phyloP scores from a whole-genome alignment of 768 basidiomycete species.

The Boletus sensibilis region DNA sequence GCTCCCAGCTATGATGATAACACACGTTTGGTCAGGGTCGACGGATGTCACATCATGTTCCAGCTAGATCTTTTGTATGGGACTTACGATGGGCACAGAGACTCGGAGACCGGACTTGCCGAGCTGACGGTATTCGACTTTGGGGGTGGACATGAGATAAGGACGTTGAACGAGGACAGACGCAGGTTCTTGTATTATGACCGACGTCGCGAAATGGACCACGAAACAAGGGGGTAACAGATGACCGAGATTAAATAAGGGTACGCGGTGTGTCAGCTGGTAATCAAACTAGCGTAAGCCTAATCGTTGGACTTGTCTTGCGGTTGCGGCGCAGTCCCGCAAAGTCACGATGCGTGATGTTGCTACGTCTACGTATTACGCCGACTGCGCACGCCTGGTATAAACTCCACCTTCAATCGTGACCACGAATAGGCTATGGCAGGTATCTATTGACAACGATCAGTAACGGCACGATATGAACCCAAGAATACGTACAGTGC shows the following conservation, averaged over 20 bases:
- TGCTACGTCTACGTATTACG: background rate
- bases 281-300: background rate
- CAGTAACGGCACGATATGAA: background rate
- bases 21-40: background rate
- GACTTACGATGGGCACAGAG: slow-evolving; percentile 35
- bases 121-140: slow-evolving; percentile 32
- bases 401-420: background rate
- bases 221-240: too few species aligned
- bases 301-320: background rate
- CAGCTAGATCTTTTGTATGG: background rate
- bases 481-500: slow-evolving; percentile 20
- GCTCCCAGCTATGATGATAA: slow-evolving; percentile 23
- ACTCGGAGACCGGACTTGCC: slow-evolving; percentile 35
- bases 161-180: background rate
- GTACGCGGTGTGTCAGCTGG: background rate
- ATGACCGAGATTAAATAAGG: background rate
- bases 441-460: slow-evolving; percentile 14
- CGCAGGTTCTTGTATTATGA: background rate
- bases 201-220: too few species aligned
- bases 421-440: slow-evolving; percentile 19
- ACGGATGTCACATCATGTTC: background rate
- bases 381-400: background rate
- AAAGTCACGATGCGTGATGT: background rate
- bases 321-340: background rate
- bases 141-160: slow-evolving; percentile 10